Base-by-base conservation (phyloP, 179 eudicot genomes). In the Beta lomatogona region DNA sequence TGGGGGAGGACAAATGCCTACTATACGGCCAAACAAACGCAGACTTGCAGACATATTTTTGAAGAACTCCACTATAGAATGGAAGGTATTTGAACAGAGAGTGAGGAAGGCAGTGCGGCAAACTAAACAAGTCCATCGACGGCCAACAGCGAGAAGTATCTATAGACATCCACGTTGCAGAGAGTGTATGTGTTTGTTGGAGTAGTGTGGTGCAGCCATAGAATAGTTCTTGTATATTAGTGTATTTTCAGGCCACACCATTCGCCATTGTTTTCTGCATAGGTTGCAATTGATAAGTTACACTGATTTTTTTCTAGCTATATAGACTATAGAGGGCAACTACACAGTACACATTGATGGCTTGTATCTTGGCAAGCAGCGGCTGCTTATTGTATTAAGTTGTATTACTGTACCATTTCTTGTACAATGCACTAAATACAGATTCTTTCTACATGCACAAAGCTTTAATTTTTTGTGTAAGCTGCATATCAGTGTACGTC, bases 1-100 rank as follows among this genome's bases (percentile, higher is more conserved):
- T 68, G 99, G 99, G 18, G 95, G 94, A 36, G 99, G 98, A 22
- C 87, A 84, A 86, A 94, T 92, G 98, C 88, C 97, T 9, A 88
- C 98, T 6, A 93, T 97, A 66, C 88, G 99, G 53, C 99, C 99
- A 54, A 97, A 97, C 87, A 97, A 97, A 87, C 92, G 99, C 21
- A 83, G 99, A 71, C 97, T 97, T 48, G 97, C 97, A 31, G 94
- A 91, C 86, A 94, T 97, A 66, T 94, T 93, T 80, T 54, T 89
- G 61, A 94, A 94, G 89, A 94, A 94, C 82, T 80, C 89, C 84
- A 94, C 98, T 0, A 97, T 97, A 25, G 95, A 93, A 76, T 97
- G 99, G 99, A 92, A 89, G 83, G 86, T 90, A 8, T 94, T 97
- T 81, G 95, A 94, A 87, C 88, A 85, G 48, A 91, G 98, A 87